A percentile compares a stretch with the other conserved stretches of the same genome.
These are phyloP conservation scores for Aristolochia contorta DNA, from an alignment of 164 flowering plant species.

Conservation along the genomic window DNA sequence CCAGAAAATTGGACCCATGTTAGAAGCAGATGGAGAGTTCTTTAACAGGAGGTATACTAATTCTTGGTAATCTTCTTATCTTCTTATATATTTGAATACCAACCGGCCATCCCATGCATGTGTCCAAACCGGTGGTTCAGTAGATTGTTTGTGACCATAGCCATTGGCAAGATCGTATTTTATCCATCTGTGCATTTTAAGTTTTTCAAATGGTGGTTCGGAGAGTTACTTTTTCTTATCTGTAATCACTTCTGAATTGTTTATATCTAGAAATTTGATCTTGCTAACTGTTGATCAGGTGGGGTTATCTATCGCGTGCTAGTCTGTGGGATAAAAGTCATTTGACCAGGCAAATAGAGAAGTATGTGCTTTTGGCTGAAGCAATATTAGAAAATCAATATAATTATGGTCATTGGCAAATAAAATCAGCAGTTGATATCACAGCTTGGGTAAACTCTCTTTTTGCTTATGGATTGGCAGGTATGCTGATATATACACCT, in stretches of 20 bases:
- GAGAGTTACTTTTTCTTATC: too few species aligned
- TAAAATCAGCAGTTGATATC: background rate
- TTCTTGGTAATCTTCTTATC: too few species aligned
- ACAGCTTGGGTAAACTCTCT: background rate
- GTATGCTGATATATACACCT: slow-evolving; percentile 98
- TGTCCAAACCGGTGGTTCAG: too few species aligned
- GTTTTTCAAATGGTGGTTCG: too few species aligned
- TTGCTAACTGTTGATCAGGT: slow-evolving; percentile 37
- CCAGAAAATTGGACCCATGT: slow-evolving; percentile 66
- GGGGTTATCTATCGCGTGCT: slow-evolving; percentile 95
- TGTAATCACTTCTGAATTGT: too few species aligned
- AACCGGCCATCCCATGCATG: too few species aligned
- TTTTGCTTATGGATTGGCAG: slow-evolving; percentile 24
- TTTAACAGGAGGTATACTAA: slow-evolving; percentile 59
- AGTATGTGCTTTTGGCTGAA: slow-evolving; percentile 32
- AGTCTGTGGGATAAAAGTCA: slow-evolving; percentile 97
- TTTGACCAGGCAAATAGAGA: slow-evolving; percentile 90
- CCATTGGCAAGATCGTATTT: background rate
- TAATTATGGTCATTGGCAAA: background rate
- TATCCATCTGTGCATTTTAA: too few species aligned
- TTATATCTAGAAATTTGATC: background rate
- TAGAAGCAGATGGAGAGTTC: slow-evolving; percentile 82
- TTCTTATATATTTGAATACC: too few species aligned
- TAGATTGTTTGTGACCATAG: background rate
- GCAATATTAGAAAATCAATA: too few species aligned